Conservation (phyloP, 768 basidiomycete genomes). For the Termitomyces heimii region DNA sequence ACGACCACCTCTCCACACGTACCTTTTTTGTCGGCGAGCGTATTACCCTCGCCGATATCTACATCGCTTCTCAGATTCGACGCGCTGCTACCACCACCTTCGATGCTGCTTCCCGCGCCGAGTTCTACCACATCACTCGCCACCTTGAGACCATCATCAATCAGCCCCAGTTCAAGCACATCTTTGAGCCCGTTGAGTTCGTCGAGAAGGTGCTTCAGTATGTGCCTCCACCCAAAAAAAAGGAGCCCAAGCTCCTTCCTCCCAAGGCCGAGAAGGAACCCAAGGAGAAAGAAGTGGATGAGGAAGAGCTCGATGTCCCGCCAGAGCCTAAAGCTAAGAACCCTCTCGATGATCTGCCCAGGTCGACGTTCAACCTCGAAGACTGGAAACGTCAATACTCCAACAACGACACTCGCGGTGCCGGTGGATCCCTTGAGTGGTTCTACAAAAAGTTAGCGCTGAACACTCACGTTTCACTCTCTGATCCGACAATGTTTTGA, state of each 20-base stretch:
- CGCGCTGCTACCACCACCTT: conserved; percentile 49
- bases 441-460: conserved; percentile 83
- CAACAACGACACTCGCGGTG: conserved; percentile 89
- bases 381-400: conserved; percentile 99
- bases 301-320: conserved; percentile 62
- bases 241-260: conserved; percentile 51
- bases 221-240: conserved; percentile 73
- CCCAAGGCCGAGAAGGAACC: conserved; percentile 58
- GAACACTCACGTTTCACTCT: neutral
- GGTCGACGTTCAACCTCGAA: conserved; percentile 82
- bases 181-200: conserved; percentile 57
- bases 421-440: conserved; percentile 88
- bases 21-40: conserved; percentile 94
- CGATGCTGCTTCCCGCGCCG: conserved; percentile 59
- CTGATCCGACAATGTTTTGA: neutral
- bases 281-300: conserved; percentile 90
- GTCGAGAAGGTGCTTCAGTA: conserved; percentile 68
- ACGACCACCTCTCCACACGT: conserved; percentile 63
- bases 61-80: conserved; percentile 50
- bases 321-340: conserved; percentile 91
- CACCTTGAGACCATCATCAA: conserved; percentile 83
- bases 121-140: conserved; percentile 73
- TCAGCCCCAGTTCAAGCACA: conserved; percentile 65
- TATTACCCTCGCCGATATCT: conserved; percentile 88
- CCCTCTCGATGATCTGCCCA: conserved; percentile 89